Evolutionary conservation across 257 asterid species (phyloP).

Genomic region (Ophiorrhiza pumila): DNA sequence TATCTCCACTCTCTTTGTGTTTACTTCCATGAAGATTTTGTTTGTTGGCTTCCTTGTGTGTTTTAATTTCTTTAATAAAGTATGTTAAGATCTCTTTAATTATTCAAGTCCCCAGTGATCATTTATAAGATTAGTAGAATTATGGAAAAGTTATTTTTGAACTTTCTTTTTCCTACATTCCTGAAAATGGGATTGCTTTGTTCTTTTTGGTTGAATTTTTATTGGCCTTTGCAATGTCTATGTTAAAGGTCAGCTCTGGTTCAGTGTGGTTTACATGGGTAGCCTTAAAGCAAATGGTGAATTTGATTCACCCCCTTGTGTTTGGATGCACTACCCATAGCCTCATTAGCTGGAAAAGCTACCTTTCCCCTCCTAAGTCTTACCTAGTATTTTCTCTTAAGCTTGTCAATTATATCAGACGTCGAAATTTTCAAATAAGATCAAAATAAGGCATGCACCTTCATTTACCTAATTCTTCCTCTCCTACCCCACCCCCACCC

Average conservation of each 20-base stretch:
- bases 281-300: neutral
- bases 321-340: too few species aligned
- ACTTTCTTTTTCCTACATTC: neutral
- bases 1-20: neutral
- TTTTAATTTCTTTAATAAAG: neutral
- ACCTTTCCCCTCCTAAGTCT: too few species aligned
- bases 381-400: too few species aligned
- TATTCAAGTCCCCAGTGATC: constrained; percentile 4
- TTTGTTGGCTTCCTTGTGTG: neutral
- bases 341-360: neutral
- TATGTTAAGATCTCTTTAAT: neutral
- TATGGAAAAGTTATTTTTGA: neutral
- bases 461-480: neutral
- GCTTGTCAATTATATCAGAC: too few species aligned
- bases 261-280: neutral
- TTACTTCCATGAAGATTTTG: neutral
- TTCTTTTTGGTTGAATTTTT: neutral
- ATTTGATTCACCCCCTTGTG: too few species aligned
- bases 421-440: neutral
- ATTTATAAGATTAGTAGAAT: constrained; percentile 1
- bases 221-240: neutral
- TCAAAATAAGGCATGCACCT: neutral
- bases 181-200: neutral
- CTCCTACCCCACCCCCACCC: too few species aligned
- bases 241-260: neutral